Percentiles rank a stretch among this genome's conserved stretches.
These are phyloP conservation scores for Diaporthe longicolla DNA, from an alignment of 2,329 filamentous ascomycete genomes.

Conservation along the genomic window DNA sequence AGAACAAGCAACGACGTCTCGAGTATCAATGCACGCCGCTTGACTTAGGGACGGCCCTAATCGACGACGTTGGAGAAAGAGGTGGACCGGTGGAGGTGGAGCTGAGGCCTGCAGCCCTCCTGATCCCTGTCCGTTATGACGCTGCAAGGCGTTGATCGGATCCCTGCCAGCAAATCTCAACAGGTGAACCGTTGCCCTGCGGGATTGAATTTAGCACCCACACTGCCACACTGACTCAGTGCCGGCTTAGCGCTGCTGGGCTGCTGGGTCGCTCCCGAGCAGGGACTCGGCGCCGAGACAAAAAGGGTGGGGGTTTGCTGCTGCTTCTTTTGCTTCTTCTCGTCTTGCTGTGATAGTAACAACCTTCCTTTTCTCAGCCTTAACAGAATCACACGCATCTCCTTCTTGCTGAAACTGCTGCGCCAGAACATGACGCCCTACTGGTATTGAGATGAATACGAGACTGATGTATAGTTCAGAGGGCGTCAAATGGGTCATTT, in stretches of 20 bases:
- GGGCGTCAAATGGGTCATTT: too few species aligned
- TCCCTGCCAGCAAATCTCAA: not conserved
- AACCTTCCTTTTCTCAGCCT: constrained; percentile 13
- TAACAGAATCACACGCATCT: not conserved
- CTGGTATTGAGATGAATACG: too few species aligned
- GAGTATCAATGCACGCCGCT: constrained; percentile 8
- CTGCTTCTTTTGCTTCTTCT: not conserved
- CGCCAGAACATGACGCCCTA: not conserved
- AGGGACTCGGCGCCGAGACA: constrained; percentile 16
- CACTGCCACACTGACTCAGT: constrained; percentile 18
- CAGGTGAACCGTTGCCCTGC: constrained; percentile 12
- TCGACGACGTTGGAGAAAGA: constrained; percentile 13
- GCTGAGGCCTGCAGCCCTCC: not conserved
- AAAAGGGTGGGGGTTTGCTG: too few species aligned
- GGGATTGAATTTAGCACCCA: constrained; percentile 12
- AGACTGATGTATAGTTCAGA: too few species aligned
- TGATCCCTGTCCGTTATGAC: constrained; percentile 22
- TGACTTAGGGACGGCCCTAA: not conserved
- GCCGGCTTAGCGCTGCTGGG: constrained; percentile 15
- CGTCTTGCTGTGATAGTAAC: constrained; percentile 15
- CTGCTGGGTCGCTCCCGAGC: not conserved
- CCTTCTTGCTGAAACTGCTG: constrained; percentile 1
- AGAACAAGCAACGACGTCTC: not conserved
- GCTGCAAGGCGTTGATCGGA: not conserved
- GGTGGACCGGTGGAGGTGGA: constrained; percentile 1